Conservation (phyloP, 805 yeast genomes). For the Wickerhamomyces silvicola region DNA sequence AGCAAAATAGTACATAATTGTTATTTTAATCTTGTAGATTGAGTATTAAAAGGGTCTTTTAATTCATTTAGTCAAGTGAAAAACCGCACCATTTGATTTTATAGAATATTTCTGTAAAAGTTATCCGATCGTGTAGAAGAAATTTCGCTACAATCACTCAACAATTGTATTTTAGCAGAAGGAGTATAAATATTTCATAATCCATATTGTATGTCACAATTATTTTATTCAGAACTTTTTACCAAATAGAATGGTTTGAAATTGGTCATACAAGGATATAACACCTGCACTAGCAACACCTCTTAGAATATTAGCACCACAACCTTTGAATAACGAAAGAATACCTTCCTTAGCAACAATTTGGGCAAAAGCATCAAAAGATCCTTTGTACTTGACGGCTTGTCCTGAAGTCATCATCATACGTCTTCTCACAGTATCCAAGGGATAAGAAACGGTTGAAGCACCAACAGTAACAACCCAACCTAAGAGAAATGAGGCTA, state of each 20-base stretch:
- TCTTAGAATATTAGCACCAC: constrained; percentile 97
- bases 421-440: constrained; percentile 97
- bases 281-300: constrained; percentile 99
- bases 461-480: constrained; percentile 97
- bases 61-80: no score
- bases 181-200: no score
- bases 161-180: no score
- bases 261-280: constrained; percentile 90
- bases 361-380: constrained; percentile 79
- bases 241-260: constrained; percentile 85
- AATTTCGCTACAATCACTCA: no score
- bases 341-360: constrained; percentile 92
- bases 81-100: no score
- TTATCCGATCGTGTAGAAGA: no score
- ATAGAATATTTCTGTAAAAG: no score
- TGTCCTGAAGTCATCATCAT: constrained; percentile 99
- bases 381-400: constrained; percentile 90
- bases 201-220: no score
- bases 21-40: no score
- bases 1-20: no score
- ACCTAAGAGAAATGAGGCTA: constrained; percentile 89
- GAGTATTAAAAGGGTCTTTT: no score
- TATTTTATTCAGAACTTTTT: constrained; percentile 77
- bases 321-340: constrained; percentile 87
- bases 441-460: constrained; percentile 94